Percentiles rank a stretch among this genome's conserved stretches.
Conservation (phyloP, 345 rosid genomes). For the Rhizophora mangle region DNA sequence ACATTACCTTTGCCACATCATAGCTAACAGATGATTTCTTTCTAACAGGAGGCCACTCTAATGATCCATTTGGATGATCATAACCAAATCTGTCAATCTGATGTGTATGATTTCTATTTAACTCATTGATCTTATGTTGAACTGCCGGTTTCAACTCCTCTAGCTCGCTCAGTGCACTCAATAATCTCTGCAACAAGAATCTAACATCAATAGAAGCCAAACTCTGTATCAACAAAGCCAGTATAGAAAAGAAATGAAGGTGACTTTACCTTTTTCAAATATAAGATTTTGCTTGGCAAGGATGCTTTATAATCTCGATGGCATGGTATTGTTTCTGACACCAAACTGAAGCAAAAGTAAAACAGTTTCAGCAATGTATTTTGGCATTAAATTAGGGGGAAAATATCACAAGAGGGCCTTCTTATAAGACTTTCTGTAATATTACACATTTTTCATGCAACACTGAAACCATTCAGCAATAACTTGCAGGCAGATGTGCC, state of each 20-base stretch:
- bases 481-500: too few species aligned
- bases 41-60: constrained; percentile 44
- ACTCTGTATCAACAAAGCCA: constrained; percentile 9
- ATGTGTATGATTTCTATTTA: constrained; percentile 41
- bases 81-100: constrained; percentile 37
- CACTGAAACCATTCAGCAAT: too few species aligned
- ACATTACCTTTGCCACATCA: constrained; percentile 49
- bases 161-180: constrained; percentile 69
- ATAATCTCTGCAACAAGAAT: constrained; percentile 50
- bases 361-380: constrained; percentile 5
- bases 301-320: constrained; percentile 75
- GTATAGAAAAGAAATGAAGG: neutral
- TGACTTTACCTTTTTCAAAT: constrained; percentile 56
- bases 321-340: constrained; percentile 82
- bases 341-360: constrained; percentile 62
- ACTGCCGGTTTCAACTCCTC: constrained; percentile 84
- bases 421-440: too few species aligned
- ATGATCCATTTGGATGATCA: constrained; percentile 37
- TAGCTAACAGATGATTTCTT: constrained; percentile 40
- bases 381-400: too few species aligned
- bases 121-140: constrained; percentile 53
- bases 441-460: too few species aligned
- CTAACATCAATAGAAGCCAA: constrained; percentile 15
- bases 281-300: constrained; percentile 42
- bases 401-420: too few species aligned